Evolutionary conservation across 176 grass and related monocot species (phyloP).

Genomic region (Eleusine indica): DNA sequence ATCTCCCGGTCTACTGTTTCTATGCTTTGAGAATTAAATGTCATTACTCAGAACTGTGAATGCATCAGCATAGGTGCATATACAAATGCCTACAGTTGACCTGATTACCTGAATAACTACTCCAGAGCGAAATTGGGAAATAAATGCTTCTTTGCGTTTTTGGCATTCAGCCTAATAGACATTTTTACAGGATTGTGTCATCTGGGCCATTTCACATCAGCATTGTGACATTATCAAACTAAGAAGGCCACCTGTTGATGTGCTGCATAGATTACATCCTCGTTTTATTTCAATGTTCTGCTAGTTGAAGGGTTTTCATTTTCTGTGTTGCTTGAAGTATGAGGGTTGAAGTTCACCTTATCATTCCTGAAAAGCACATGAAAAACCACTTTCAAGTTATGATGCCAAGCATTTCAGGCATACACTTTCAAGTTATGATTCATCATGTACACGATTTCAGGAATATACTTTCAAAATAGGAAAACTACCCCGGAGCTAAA

Average conservation of each 20-base stretch:
- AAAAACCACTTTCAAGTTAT: neutral
- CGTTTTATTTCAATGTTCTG: neutral
- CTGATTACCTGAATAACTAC: neutral
- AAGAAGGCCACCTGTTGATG: neutral
- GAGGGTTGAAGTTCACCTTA: neutral
- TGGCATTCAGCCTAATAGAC: neutral
- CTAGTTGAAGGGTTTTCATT: neutral
- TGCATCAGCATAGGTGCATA: neutral
- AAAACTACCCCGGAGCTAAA: neutral
- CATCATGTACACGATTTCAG: neutral
- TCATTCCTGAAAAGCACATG: neutral
- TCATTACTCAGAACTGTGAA: neutral
- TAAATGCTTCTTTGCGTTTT: neutral
- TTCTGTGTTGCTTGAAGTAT: neutral
- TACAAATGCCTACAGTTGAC: neutral
- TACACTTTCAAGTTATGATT: neutral
- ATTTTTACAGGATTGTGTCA: neutral
- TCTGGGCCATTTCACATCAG: neutral
- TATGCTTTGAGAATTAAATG: neutral
- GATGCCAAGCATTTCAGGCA: neutral
- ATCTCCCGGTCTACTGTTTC: neutral
- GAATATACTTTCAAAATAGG: neutral
- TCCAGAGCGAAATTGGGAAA: neutral
- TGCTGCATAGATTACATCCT: neutral
- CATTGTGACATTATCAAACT: neutral